These are phyloP conservation scores for Myxozyma sirexii DNA, from an alignment of 805 yeast genomes.

Conservation along the genomic window DNA sequence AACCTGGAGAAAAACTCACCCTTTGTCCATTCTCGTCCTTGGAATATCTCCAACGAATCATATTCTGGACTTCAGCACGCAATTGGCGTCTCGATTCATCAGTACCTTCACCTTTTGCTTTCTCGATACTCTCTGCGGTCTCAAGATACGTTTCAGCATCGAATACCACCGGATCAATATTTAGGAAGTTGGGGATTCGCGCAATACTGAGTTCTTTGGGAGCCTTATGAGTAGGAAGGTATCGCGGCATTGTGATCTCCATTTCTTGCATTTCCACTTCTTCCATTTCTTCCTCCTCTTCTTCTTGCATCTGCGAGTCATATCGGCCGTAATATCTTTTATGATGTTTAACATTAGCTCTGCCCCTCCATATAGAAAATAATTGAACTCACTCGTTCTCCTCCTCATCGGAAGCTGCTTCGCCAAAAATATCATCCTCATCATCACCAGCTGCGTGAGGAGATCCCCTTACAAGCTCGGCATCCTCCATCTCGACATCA, in stretches of 20 bases:
- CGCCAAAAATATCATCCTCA: constrained; percentile 34
- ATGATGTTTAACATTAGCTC: too few species aligned
- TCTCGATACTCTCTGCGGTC: constrained; percentile 25
- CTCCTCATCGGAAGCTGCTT: constrained; percentile 16
- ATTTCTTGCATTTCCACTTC: constrained; percentile 38
- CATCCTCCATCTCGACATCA: constrained; percentile 21
- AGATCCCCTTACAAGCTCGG: not conserved
- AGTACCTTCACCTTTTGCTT: constrained; percentile 26
- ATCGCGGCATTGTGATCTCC: constrained; percentile 43
- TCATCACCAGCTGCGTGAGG: constrained; percentile 16
- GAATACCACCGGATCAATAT: constrained; percentile 83
- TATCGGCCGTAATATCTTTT: constrained; percentile 16
- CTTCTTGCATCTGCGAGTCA: constrained; percentile 12
- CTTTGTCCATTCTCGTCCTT: constrained; percentile 67
- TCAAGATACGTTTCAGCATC: constrained; percentile 60
- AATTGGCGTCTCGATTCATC: constrained; percentile 27
- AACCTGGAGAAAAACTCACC: not conserved
- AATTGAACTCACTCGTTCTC: constrained; percentile 7
- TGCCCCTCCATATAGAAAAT: not conserved
- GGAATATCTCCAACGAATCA: constrained; percentile 92
- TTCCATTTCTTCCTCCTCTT: constrained; percentile 34
- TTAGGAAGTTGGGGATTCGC: constrained; percentile 80
- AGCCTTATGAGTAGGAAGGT: constrained; percentile 38
- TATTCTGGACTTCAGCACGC: constrained; percentile 73
- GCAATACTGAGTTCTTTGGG: constrained; percentile 49